Base-by-base conservation (phyloP, 345 rosid species). In the Ceriops zippeliana region DNA sequence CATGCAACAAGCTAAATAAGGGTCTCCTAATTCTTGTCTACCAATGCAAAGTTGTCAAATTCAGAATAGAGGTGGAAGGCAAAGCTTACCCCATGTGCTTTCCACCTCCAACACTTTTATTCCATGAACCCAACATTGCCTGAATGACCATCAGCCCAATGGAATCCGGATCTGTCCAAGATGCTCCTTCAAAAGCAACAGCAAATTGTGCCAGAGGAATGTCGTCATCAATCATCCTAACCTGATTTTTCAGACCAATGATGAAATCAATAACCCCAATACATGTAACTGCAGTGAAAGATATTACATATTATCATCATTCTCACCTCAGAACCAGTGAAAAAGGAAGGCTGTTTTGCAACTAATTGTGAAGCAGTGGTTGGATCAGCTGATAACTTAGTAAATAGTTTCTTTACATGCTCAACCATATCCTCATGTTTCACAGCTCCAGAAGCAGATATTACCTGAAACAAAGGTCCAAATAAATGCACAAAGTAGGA, bases 131-230 rank as follows among this genome's bases (percentile, higher is more conserved):
- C 78, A 96, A 76, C 97, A 96, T 89, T n/a, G 95, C 85, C 71
- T 96, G 99, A 92, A 96, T 89, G 69, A 96, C 97, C 99, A 96
- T 92, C 58, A 96, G 81, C 37, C 96, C 83, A 71, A 90, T 79
- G 38, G 99, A 92, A 84, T 96, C 99, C 70, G 99, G 98, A 77
- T 96, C 99, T 9, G 91, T 87, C 99, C 99, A 96, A 53, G 99
- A 83, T 66, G 99, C 96, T 80, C 99, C 99, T 56, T 82, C 88
- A 73, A 90, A 96, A 78, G 99, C 98, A 58, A 96, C 91, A 16
- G 92, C 98, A 78, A 96, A 92, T 88, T 96, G 99, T 35, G 99
- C 99, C 69, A 96, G 78, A 81, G 99, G 99, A 70, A 81, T 63
- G 78, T 96, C 96, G 56, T 96, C 99, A 76, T 96, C 87, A 72